These are phyloP conservation scores for Aureobasidium sp. DNA, from an alignment of 2,329 filamentous ascomycete genomes.

Conservation along the genomic window DNA sequence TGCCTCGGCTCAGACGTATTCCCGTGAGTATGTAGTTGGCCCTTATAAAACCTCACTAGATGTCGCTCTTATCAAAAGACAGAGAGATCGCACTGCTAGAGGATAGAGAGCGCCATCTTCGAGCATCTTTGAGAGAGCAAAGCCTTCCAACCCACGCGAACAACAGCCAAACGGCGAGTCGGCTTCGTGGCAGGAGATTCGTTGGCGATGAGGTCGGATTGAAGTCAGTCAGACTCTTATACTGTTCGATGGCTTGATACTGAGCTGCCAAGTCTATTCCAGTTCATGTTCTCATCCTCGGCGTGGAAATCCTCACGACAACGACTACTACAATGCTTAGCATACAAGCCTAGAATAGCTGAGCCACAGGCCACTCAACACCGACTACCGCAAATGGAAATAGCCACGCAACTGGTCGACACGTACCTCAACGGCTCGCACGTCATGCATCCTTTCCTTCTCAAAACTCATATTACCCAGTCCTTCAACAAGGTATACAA, in stretches of 20 bases:
- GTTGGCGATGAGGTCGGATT: slow-evolving; percentile 16
- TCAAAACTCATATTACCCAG: no score
- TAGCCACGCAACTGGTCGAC: slow-evolving; percentile 14
- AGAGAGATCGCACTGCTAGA: slow-evolving; percentile 18
- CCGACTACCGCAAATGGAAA: background rate
- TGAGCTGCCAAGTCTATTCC: slow-evolving; percentile 1
- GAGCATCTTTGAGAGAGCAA: background rate
- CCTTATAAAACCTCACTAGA: no score
- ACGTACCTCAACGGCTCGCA: slow-evolving; percentile 19
- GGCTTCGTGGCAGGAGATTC: slow-evolving; percentile 8
- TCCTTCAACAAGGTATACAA: no score
- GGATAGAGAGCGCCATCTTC: slow-evolving; percentile 15
- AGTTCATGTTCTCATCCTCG: slow-evolving; percentile 15
- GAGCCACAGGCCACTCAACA: slow-evolving; percentile 12
- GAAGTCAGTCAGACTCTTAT: background rate
- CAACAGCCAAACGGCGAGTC: background rate
- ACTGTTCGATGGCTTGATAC: no score
- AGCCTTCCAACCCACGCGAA: background rate
- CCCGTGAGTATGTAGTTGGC: slow-evolving; percentile 17
- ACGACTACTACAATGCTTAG: slow-evolving; percentile 3
- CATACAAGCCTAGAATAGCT: background rate
- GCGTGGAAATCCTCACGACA: slow-evolving; percentile 6
- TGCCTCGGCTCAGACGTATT: slow-evolving; percentile 17
- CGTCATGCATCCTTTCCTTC: no score
- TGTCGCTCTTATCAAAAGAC: no score